A percentile compares a stretch with the other conserved stretches of the same genome.
These are phyloP conservation scores for Tetratostichococcus sp. DNA, from an alignment of 139 green algal species.

Conservation along the genomic window DNA sequence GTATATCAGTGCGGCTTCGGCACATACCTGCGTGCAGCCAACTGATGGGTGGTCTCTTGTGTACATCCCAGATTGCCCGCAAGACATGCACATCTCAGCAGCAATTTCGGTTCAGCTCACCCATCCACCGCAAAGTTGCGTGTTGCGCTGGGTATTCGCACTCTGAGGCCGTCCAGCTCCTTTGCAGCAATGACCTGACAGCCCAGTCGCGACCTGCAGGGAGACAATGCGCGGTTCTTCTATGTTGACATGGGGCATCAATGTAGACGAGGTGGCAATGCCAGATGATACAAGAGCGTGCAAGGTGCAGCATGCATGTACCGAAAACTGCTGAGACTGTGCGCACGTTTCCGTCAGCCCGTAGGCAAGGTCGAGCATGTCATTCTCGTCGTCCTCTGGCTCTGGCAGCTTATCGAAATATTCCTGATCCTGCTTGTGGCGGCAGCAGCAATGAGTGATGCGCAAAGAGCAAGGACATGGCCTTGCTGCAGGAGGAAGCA, in stretches of 20 bases:
- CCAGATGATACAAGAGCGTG: too few species aligned
- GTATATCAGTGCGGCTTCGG: slow-evolving; percentile 73
- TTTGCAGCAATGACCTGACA: slow-evolving; percentile 88
- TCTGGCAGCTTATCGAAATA: slow-evolving; percentile 86
- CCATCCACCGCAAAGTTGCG: slow-evolving; percentile 93
- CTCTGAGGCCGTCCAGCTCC: slow-evolving; percentile 87
- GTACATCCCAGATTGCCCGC: too few species aligned
- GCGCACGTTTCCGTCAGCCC: slow-evolving; percentile 91
- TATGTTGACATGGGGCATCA: too few species aligned
- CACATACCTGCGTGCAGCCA: slow-evolving; percentile 29
- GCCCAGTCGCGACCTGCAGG: slow-evolving; percentile 84
- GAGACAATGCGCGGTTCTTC: too few species aligned
- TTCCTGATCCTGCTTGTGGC: slow-evolving; percentile 57
- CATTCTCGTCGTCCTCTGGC: slow-evolving; percentile 94
- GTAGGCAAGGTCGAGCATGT: slow-evolving; percentile 99
- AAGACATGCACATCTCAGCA: too few species aligned
- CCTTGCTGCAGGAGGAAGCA: too few species aligned
- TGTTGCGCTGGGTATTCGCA: slow-evolving; percentile 88
- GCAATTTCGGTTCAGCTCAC: neutral
- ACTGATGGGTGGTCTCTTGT: too few species aligned
- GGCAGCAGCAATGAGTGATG: neutral
- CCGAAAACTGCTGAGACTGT: too few species aligned
- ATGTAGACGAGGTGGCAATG: too few species aligned
- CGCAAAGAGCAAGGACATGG: too few species aligned
- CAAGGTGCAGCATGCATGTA: too few species aligned